Evolutionary conservation across 2,329 filamentous ascomycete genomes (phyloP), one percentile per base, ranked within the genome.

Genomic region (Allantophomopsis lycopodina): DNA sequence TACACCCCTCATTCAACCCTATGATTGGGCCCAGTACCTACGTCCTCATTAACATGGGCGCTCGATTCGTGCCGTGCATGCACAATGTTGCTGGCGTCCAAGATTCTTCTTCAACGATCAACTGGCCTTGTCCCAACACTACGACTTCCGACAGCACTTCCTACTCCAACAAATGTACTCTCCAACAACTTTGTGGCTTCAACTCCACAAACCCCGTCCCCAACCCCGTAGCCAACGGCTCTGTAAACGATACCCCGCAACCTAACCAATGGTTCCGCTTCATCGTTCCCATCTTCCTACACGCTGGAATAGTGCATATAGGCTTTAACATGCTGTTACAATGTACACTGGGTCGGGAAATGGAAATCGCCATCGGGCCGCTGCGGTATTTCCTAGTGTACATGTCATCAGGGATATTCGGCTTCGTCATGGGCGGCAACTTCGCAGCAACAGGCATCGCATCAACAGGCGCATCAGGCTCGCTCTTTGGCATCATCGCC

Each of bases 251-350:
- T 50, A 62, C 46, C 8, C 69, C 44, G 14, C 42, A 49, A 17
- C 91, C 91, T 1, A 79, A 96, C 55, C 91, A 98, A 59, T 98
- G 91, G 91, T 98, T 75, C 62, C 83, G 91, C 44, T 96, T 98
- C 64, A 95, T 98, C 54, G 65, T 81, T 2, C 89, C 91, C 32
- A 95, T 98, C 45, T 98, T 98, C 63, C 66, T 98, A 52, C 91
- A 98, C 54, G 87, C 86, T 2, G 91, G 91, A 12, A 63, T 98
- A 41, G 80, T 98, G 46, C 91, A 98, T 56, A 95, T 98, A 42
- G 84, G 77, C 13, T 95, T 96, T 70, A 98, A 98, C 60, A 70
- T 98, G 61, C 70, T 96, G 7, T 71, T 95, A 16, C 91, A 98
- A 58, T 62, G 95, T 53, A 93, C 85, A 0, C 73, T 96, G 40